Evolutionary conservation across 176 grass and related monocot species (phyloP).

Genomic region (Leersia perrieri): DNA sequence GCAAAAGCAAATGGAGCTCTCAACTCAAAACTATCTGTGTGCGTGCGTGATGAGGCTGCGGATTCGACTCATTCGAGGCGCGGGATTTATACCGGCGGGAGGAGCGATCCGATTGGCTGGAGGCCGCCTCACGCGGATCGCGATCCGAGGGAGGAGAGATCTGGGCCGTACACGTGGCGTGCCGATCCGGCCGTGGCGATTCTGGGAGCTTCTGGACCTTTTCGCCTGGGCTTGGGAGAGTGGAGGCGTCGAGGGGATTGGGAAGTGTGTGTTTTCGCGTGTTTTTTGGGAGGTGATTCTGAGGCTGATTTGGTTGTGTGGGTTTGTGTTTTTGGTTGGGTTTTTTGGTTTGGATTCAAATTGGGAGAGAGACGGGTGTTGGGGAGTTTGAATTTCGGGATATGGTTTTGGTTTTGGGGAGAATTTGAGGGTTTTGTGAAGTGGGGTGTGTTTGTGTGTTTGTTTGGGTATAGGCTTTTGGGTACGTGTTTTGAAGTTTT

Average conservation of each 20-base stretch:
- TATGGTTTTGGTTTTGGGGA: neutral
- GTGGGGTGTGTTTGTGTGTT: neutral
- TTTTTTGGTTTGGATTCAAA: neutral
- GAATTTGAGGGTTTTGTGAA: conserved; percentile 31
- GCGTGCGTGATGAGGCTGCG: neutral
- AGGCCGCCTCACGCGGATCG: conserved; percentile 31
- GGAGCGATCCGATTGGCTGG: conserved; percentile 30
- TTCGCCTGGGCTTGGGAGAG: neutral
- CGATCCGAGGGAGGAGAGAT: conserved; percentile 13
- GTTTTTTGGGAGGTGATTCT: conserved; percentile 16
- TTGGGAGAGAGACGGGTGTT: neutral
- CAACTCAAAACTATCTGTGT: neutral
- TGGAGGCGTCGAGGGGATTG: rapidly evolving
- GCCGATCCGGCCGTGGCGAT: neutral
- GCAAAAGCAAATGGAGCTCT: too few species aligned
- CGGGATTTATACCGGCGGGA: conserved; percentile 13
- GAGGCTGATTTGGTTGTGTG: neutral
- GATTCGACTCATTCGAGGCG: neutral
- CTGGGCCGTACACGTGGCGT: conserved; percentile 22
- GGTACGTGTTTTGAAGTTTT: too few species aligned
- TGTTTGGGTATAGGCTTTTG: neutral
- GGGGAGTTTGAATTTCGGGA: neutral
- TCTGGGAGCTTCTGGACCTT: conserved; percentile 19
- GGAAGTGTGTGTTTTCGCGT: conserved; percentile 38
- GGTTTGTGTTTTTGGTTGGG: neutral